Base-by-base conservation (phyloP, 2,329 filamentous ascomycete species). In the Fusarium burgessii region DNA sequence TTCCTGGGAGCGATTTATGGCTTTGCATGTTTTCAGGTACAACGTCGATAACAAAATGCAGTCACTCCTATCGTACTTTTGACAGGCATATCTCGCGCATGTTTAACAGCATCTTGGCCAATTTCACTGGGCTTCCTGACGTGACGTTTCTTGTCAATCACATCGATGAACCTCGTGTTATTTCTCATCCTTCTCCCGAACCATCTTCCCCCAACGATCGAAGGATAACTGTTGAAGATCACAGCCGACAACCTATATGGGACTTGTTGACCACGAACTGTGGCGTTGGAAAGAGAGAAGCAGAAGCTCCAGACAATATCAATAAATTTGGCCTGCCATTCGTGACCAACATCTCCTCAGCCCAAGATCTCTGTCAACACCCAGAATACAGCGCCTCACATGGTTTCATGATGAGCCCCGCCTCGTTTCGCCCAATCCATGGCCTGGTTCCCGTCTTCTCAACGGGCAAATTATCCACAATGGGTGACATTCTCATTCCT, bases 401-500 rank as follows among this genome's bases (percentile, higher is more conserved):
- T 69, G 86, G 85, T 11, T 76, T 88, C 20, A 74, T 85, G 35
- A 77, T 80, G 13, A 79, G 79, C 11, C 86, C 86, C 0, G 75
- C 79, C 6, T 82, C 83, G 0, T 80, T 86, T 17, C 74, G 74
- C 2, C 69, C 84, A 0, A 80, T 84, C 0, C 70, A 82, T 41
- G 81, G 79, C 0, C 50, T 78, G 3, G 79, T 86, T 2, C 87
- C 86, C 0, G 74, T 88, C 0, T 79, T 88, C 1, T 85, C 85
- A 3, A 82, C 79, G 1, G 83, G 82, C 3, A 73, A 80, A 0
- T 78, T 78, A 0, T 84, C 83, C 1, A 83, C 84, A 0, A 85
- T 87, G 80, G 79, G 80, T 41, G 86, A 88, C 56, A 82, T 90
- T 8, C 71, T 88, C 7, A 83, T 84, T 41, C 88, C 87, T 0